Evolutionary conservation across 1,284 basidiomycete genomes (phyloP), one percentile per base, ranked within the genome.

Genomic region (Apiotrichum mycotoxinovorans): DNA sequence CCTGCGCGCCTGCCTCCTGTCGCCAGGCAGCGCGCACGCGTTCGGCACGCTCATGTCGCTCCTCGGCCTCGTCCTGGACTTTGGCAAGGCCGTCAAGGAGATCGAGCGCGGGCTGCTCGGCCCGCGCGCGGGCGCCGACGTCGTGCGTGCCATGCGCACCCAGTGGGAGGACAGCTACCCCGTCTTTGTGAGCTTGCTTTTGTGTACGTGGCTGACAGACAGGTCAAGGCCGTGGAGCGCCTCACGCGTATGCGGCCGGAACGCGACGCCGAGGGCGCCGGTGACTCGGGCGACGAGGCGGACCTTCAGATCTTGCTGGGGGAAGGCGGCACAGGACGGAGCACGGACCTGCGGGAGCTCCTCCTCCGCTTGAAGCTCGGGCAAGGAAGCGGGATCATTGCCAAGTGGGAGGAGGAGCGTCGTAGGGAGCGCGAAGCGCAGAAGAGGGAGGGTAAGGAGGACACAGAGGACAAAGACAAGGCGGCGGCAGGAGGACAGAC

Each of bases 1-100:
- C 30, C 80, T 91, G 26, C 84, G 82, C 52, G 85, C 88, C 14
- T 91, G 88, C 68, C 78, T 92, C n/a, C 75, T 92, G 34, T 79
- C 58, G 9, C 61, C 67, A 26, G 81, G 83, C 3, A 89, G 92
- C 69, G 81, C 84, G 62, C 79, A 81, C 10, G 66, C 73, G 2
- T 84, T 83, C 10, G 84, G 88, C 61, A 75, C 87, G 23, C 78
- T 93, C 35, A 83, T 85, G 50, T 80, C 82, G 26, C 80, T 83
- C 23, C 77, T 91, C 58, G 84, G 87, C 61, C 70, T 85, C 34
- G 80, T 91, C 5, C 79, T 93, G 43, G 85, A 88, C 56, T 82
- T 90, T 57, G 84, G 84, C 38, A 81, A 88, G 41, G 74, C 87
- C 22, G 80, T 87, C 3, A 85, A 85, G 12, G 85, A 88, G 57